Evolutionary conservation across 2,329 filamentous ascomycete genomes (phyloP).

Genomic region (Arthrobotrys iridis): DNA sequence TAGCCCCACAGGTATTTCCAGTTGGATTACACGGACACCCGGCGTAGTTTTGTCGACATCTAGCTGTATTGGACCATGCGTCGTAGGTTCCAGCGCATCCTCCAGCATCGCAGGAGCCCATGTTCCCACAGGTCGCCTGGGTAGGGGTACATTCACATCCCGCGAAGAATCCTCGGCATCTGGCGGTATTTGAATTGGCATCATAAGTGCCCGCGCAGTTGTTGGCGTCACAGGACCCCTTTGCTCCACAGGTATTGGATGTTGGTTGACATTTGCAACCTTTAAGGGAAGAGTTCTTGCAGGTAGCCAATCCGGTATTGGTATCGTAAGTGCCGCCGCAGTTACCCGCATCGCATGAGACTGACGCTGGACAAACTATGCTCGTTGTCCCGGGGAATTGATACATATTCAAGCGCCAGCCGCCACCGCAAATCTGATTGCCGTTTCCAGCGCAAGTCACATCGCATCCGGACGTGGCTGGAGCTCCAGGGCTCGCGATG

Average conservation of each 20-base stretch:
- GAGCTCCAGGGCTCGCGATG: background rate
- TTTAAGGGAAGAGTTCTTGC: background rate
- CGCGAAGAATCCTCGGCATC: background rate
- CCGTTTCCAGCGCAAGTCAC: background rate
- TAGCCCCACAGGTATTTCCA: background rate
- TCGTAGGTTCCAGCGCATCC: background rate
- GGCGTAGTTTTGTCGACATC: background rate
- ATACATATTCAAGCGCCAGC: background rate
- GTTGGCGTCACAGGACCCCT: background rate
- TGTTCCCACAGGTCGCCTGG: background rate
- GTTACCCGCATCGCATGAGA: background rate
- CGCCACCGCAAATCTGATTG: background rate
- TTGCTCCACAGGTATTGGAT: background rate
- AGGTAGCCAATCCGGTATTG: background rate
- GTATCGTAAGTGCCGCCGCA: background rate
- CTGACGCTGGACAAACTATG: background rate
- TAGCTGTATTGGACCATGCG: background rate
- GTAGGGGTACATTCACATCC: background rate
- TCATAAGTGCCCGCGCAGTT: background rate
- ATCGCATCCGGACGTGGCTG: background rate
- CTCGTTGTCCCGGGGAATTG: background rate
- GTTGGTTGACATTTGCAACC: background rate
- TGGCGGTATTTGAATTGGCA: background rate
- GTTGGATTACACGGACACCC: background rate
- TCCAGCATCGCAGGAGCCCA: background rate